These are phyloP conservation scores for Pythium vanterpoolii DNA, from an alignment of 352 stramenopile genomes.

Conservation along the genomic window DNA sequence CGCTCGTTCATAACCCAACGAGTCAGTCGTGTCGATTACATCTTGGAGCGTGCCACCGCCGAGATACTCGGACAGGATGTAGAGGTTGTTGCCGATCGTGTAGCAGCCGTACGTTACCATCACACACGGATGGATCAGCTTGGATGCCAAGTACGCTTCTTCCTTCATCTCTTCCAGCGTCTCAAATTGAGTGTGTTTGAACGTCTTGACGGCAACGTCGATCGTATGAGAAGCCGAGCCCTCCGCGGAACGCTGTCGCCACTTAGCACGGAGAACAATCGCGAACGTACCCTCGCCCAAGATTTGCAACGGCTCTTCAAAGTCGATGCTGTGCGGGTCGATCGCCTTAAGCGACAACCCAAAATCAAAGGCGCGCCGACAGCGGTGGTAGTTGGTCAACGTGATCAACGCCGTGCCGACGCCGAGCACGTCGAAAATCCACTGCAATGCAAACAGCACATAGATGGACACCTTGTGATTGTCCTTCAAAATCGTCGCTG, in stretches of 20 bases:
- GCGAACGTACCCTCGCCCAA: conserved; percentile 80
- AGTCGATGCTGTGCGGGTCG: conserved; percentile 70
- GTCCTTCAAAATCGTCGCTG: conserved; percentile 46
- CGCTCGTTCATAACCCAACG: conserved; percentile 58
- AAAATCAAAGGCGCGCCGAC: conserved; percentile 72
- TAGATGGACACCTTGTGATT: conserved; percentile 28
- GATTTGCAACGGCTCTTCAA: conserved; percentile 74
- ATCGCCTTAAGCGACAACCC: conserved; percentile 77
- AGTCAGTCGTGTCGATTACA: conserved; percentile 46
- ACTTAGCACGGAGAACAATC: conserved; percentile 69
- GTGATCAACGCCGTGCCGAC: conserved; percentile 66
- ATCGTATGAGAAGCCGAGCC: conserved; percentile 43
- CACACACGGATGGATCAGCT: conserved; percentile 71
- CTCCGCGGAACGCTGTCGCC: conserved; percentile 52
- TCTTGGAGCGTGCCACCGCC: conserved; percentile 80
- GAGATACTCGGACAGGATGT: conserved; percentile 82
- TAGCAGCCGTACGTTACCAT: conserved; percentile 87
- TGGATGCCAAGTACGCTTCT: conserved; percentile 76
- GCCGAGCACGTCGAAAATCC: conserved; percentile 64
- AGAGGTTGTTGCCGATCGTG: conserved; percentile 73
- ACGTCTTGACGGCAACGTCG: conserved; percentile 79
- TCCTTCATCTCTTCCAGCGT: conserved; percentile 79
- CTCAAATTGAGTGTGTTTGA: conserved; percentile 75
- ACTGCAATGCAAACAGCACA: conserved; percentile 51
- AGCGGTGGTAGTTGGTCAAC: conserved; percentile 72